Evolutionary conservation across 495 filamentous ascomycete genomes (phyloP), one percentile per base, ranked within the genome.

Genomic region (Neurospora sp.): DNA sequence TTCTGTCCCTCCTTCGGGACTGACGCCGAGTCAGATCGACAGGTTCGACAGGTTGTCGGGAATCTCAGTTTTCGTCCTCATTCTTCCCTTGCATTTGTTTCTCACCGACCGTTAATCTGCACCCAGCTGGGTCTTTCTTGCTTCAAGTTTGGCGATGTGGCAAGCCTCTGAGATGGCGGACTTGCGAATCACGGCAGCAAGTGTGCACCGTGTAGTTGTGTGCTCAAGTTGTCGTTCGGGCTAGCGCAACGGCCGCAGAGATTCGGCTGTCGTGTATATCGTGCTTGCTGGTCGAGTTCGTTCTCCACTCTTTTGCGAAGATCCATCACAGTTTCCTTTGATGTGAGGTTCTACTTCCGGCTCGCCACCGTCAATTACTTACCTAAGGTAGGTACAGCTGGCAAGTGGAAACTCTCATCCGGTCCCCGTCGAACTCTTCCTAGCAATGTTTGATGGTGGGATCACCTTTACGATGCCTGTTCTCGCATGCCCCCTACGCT

Each of bases 21-120:
- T 66, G 24, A 66, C 54, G 54, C 24, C 28, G 15, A 36, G 54
- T 66, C 54, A 66, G 28, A 66, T 34, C 28, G 54, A 31, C 54
- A 66, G 54, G 54, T 66, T 34, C 28, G 54, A 62, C 54, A 34
- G 24, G 28, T 34, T 66, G 28, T 66, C 54, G 28, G 54, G 28
- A 66, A 42, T 21, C 42, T 36, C 70, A 54, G 24, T 62, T 72
- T 72, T 69, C 42, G 34, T 72, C 42, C 59, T 66, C 70, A 69
- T n/a, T 37, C 10, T 36, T 34, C 34, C 43, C 9, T 69, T 72
- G 71, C 34, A 42, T 70, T 21, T 66, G 19, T 66, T 59, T 66
- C 71, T 72, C 71, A 21, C 70, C 70, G 70, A 31, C 39, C 38
- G 38, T 71, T 34, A 34, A 38, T 37, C 69, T 42, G 54, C 15